Base-by-base conservation (phyloP, 306 rosid species). In the Medicago lupulina region DNA sequence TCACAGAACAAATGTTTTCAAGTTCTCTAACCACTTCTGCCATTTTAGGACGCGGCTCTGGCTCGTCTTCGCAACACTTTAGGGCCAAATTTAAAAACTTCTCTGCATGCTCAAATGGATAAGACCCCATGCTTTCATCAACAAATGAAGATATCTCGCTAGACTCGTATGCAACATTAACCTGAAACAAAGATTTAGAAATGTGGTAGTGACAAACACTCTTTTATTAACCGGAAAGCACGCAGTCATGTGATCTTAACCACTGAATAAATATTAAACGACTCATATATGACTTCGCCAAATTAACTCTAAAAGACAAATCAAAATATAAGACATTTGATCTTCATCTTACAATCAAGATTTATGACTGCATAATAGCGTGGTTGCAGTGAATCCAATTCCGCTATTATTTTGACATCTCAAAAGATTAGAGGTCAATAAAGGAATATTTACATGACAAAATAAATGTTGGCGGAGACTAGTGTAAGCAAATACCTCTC, bases 41-140 rank as follows among this genome's bases (percentile, higher is more conserved):
- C 47, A 63, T 63, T 63, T 63, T 63, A 4, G 69, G 69, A 36
- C 69, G 23, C 5, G 69, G 69, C 46, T 16, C 69, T 36, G 69
- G 69, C 7, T 63, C 28, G 17, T 63, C 69, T 63, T 63, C 69
- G 8, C 25, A n/a, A 63, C 69, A 63, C 69, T 9, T 63, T 10
- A 63, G n/a, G 13, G 69, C 49, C 47, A 63, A 63, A 9, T 36
- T 63, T 34, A 63, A 63, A 63, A 63, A 63, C 25, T 36, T 63
- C 10, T 63, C 46, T 9, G 49, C 69, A 36, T n/a, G 49, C 4
- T 63, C 69, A 16, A 17, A 63, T 63, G 49, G 69, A n/a, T 63
- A 63, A 36, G 25, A 63, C 25, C 49, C 69, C 69, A 63, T 63
- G 25, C 2, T 1, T 63, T 63, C 23, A 9, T 63, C 47, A 63